Evolutionary conservation across 2,329 filamentous ascomycete species (phyloP), one percentile per base, ranked within the genome.

Genomic region (Aspergillus tubingensis): DNA sequence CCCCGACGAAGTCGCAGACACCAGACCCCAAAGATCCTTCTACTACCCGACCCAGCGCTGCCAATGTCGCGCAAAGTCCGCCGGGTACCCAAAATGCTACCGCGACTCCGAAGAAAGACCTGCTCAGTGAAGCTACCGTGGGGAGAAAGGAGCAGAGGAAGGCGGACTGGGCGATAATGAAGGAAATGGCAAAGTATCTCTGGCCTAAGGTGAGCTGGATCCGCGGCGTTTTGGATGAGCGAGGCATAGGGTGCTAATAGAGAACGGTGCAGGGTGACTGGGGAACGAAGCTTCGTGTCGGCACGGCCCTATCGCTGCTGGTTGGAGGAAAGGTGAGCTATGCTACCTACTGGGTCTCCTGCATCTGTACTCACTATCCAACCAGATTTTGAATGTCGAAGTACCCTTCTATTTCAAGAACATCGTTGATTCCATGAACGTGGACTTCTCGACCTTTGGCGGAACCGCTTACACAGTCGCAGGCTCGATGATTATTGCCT

Each of bases 371-470:
- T 70, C 52, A 71, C 62, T 54, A 47, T 59, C 27, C 57, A 41
- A 60, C 36, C 74, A 83, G 84, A 76, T 96, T 52, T 82, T 99
- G 71, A 99, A 98, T 76, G 95, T 99, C 15, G 92, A 99, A 80
- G 92, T 99, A 50, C 95, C 95, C 0, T 99, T 99, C 75, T 99
- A 97, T 82, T 99, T 99, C 82, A 98, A 98, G 82, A 93, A 82
- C 76, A 98, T 99, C 65, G 91, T 99, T 44, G 96, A 99, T 76
- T 88, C 91, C 19, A 96, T 99, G 92, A 99, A 99, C 75, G 86
- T 99, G 67, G 95, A 99, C 76, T 88, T 96, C 73, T 85, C 86
- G n/a, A 84, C 89, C 15, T 80, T 91, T 5, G 94, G 92, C n/a
- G 93, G 92, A 7, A 96, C 92, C 0, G 93, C 92, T 27, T 91